A percentile compares a stretch with the other conserved stretches of the same genome.
phyloP scores from a whole-genome alignment of 306 rosid genomes.

The Glycine soja region DNA sequence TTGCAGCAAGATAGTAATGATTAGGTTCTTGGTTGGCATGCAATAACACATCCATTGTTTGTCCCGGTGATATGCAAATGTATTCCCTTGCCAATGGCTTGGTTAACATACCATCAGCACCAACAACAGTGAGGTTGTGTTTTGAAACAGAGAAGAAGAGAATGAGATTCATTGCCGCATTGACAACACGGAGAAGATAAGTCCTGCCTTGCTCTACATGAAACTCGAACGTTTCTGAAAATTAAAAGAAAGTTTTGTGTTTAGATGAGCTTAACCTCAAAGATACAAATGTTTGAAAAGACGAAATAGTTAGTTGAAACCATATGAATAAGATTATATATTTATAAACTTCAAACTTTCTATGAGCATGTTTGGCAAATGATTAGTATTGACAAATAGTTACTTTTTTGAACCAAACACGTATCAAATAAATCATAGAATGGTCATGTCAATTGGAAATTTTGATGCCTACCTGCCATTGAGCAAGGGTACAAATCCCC shows the following conservation, averaged over 20 bases:
- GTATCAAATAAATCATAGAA: too few relatives aligned
- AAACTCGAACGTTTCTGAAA: conserved; percentile 50
- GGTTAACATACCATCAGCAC: conserved; percentile 52
- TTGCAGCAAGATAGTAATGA: conserved; percentile 57
- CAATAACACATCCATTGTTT: conserved; percentile 58
- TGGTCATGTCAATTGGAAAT: not conserved
- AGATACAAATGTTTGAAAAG: not conserved
- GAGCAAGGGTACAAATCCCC: conserved; percentile 40
- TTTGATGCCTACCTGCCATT: conserved; percentile 40
- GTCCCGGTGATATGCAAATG: conserved; percentile 64
- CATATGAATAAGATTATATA: not conserved
- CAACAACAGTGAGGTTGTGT: conserved; percentile 59
- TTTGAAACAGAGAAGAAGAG: conserved; percentile 57
- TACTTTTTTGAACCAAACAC: too few relatives aligned
- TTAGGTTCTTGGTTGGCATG: conserved; percentile 52
- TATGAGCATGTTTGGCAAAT: not conserved
- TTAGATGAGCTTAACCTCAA: too few relatives aligned
- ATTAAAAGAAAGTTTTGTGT: not conserved
- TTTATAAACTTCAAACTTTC: too few relatives aligned
- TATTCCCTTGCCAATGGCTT: conserved; percentile 44
- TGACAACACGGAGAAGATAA: conserved; percentile 56
- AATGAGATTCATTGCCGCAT: conserved; percentile 53
- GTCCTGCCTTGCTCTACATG: conserved; percentile 55
- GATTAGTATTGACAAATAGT: not conserved
- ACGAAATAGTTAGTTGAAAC: too few relatives aligned